phyloP scores from a whole-genome alignment of 805 yeast species.

The Ogataea nakhonphanomensis region DNA sequence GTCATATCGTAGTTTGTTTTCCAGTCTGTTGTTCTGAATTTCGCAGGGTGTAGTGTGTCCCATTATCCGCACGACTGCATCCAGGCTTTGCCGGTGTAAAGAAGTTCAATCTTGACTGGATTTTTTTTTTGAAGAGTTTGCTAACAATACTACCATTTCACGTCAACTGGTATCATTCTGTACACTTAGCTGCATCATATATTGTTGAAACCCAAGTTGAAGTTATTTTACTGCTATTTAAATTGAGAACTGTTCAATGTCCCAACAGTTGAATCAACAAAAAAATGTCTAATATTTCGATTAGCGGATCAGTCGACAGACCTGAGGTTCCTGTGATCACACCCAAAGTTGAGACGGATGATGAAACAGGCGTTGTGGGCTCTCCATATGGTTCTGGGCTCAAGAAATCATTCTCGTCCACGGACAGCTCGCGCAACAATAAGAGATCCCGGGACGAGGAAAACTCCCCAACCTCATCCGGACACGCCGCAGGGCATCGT shows the following conservation, averaged over 20 bases:
- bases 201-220: too few relatives aligned
- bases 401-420: slow-evolving; percentile 5
- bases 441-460: slow-evolving; percentile 12
- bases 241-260: slow-evolving; percentile 1
- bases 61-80: too few relatives aligned
- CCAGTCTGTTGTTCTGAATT: too few relatives aligned
- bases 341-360: slow-evolving; percentile 10
- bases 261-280: neutral
- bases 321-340: slow-evolving; percentile 6
- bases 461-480: slow-evolving; percentile 13
- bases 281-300: slow-evolving; percentile 8
- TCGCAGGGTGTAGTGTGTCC: too few relatives aligned
- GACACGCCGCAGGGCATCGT: slow-evolving; percentile 53
- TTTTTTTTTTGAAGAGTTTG: slow-evolving; percentile 1
- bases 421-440: neutral
- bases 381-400: neutral
- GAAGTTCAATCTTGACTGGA: slow-evolving; percentile 1
- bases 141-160: neutral
- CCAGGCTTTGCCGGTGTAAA: slow-evolving; percentile 2
- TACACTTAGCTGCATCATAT: too few relatives aligned
- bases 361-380: slow-evolving; percentile 3
- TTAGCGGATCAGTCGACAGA: slow-evolving; percentile 4
- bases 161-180: too few relatives aligned
- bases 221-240: too few relatives aligned
- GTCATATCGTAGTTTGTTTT: neutral